Evolutionary conservation across 108 stramenopile species (phyloP).

Genomic region (Nannochloropsis gaditana): DNA sequence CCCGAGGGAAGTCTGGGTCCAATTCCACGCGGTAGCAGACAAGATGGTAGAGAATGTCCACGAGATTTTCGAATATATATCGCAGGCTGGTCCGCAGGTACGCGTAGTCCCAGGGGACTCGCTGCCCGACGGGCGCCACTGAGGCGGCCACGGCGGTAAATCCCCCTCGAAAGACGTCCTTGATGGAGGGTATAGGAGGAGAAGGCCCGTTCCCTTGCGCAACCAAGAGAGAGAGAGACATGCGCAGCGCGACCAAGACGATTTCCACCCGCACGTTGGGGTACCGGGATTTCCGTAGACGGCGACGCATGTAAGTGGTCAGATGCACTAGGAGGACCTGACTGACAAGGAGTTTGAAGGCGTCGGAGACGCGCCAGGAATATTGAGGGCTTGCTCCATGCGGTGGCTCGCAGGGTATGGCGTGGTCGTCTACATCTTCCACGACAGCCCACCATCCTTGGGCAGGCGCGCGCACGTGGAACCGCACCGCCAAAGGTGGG

Average conservation of each 20-base stretch:
- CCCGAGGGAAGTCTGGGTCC: neutral
- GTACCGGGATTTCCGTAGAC: neutral
- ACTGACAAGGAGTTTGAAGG: neutral
- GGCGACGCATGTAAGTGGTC: neutral
- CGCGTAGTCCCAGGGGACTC: neutral
- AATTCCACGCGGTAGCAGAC: neutral
- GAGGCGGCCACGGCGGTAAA: neutral
- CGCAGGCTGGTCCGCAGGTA: neutral
- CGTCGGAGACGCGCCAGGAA: neutral
- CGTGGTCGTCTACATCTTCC: neutral
- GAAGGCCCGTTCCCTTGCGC: neutral
- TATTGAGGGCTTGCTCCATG: neutral
- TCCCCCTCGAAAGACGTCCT: neutral
- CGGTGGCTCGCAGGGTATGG: neutral
- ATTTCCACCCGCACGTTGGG: neutral
- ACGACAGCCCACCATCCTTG: conserved; percentile 5
- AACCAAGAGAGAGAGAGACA: neutral
- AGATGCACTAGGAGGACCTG: neutral
- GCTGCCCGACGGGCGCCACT: neutral
- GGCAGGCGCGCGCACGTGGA: neutral
- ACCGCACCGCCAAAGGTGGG: neutral
- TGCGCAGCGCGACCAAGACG: neutral
- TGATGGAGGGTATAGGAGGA: neutral
- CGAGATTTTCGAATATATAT: neutral
- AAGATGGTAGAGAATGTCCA: neutral